Evolutionary conservation across 176 grass and related monocot species (phyloP), one percentile per base, ranked within the genome.

Genomic region (Ensete glaucum): DNA sequence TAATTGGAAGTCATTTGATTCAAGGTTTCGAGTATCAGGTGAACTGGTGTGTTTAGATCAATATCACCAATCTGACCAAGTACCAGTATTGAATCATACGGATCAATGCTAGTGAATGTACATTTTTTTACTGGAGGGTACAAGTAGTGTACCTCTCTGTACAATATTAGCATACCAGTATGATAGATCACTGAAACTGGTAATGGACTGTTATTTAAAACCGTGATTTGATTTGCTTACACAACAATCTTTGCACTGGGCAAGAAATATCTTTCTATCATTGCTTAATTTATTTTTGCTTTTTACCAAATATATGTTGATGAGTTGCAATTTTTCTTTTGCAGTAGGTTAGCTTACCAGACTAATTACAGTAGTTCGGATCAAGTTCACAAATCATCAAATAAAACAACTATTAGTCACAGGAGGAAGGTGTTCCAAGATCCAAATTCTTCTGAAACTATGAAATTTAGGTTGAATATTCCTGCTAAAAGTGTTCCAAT

Each of bases 381-480:
- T 16, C 48, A 52, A 50, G 67, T 70, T 50, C 17, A 11, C 43
- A 70, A 19, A 19, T 16, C 67, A 51, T 50, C 43, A 6, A 70
- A 70, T 51, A 49, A 52, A 50, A 5, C 34, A 70, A 70, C 67
- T 50, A 52, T 70, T 51, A 70, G 43, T 51, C 9, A 70, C 43
- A 14, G 19, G 17, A 70, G 67, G 67, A 51, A 70, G 11, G 16
- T 70, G 48, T 50, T 50, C 25, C 43, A n/a, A 52, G 43, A 70
- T 70, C 15, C 67, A 51, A 70, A 70, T 50, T 70, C 16, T 70
- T 70, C 17, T n/a, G 17, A 25, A 5, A 51, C 29, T 70, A 20
- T n/a, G 20, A 50, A 50, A 15, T 70, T 70, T n/a, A 70, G 8
- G 17, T 70, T 70, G 67, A 70, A 70, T 49, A 70, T 70, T 70